phyloP scores from a whole-genome alignment of 140 eudicot genomes.

The Cichorium intybus region DNA sequence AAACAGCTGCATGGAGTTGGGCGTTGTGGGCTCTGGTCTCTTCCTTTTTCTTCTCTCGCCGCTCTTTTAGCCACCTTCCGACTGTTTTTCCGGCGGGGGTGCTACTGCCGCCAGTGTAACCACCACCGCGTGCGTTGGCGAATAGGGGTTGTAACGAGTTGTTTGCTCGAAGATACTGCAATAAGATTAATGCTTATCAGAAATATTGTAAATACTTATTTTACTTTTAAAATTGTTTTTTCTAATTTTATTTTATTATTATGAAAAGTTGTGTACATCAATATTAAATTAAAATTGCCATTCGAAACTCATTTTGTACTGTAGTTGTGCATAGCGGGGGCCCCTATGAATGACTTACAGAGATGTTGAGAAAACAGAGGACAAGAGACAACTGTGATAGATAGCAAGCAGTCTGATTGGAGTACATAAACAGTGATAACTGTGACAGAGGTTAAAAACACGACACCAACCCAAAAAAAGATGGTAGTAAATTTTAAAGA shows the following conservation, averaged over 20 bases:
- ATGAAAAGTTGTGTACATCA: too few relatives aligned
- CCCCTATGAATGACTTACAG: slow-evolving; percentile 11
- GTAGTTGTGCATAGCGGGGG: slow-evolving; percentile 11
- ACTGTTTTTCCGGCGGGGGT: slow-evolving; percentile 95
- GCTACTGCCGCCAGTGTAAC: slow-evolving; percentile 55
- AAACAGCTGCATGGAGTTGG: slow-evolving; percentile 89
- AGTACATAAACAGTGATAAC: slow-evolving; percentile 16
- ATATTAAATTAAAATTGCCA: slow-evolving; percentile 4
- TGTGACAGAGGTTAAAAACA: slow-evolving; percentile 14
- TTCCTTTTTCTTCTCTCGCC: slow-evolving; percentile 92
- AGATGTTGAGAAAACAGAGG: slow-evolving; percentile 24
- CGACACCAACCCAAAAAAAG: slow-evolving; percentile 14
- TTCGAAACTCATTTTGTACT: slow-evolving; percentile 15
- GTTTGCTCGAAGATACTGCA: slow-evolving; percentile 84
- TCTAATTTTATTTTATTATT: too few relatives aligned
- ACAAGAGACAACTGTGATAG: slow-evolving; percentile 19
- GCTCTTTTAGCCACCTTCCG: slow-evolving; percentile 92
- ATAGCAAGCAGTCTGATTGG: slow-evolving; percentile 15
- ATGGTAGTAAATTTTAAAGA: not conserved
- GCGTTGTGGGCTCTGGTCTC: slow-evolving; percentile 91
- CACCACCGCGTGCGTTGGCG: slow-evolving; percentile 55
- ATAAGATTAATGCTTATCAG: not conserved
- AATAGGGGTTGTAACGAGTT: slow-evolving; percentile 85
- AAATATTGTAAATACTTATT: too few relatives aligned
- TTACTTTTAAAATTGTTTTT: too few relatives aligned